Base-by-base conservation (phyloP, 2,329 filamentous ascomycete species). In the Fusarium tupiense region DNA sequence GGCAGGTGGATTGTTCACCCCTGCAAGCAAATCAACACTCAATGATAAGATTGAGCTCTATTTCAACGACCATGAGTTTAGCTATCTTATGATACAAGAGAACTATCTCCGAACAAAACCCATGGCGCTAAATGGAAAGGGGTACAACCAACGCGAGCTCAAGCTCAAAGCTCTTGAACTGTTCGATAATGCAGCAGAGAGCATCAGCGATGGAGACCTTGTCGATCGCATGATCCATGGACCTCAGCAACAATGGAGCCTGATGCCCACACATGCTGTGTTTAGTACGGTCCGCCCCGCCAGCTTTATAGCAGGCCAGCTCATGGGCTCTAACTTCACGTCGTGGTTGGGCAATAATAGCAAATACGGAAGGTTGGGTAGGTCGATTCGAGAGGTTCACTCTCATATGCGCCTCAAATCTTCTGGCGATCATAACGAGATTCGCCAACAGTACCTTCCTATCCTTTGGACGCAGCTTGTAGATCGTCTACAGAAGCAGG, bases 21-120 rank as follows among this genome's bases (percentile, higher is more conserved):
- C 91, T 9, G 91, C 91, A 57, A 97, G 94, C 83, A 97, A 94
- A 75, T 87, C 94, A 7, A 97, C 94, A 0, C 86, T 99, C 41
- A 98, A 98, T 81, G 96, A 99, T 82, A 99, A 99, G 87, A 96
- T 97, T 72, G 96, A 99, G 83, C 90, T 99, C 4, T 99, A 99
- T 83, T 99, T 99, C 87, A 98, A 99, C 82, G 96, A 99, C 78
- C 96, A 99, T 80, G 96, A 99, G 78, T 97, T 98, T 84, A 98
- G 95, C 79, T 96, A 92, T 80, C 87, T 99, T 61, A 98, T 99
- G 96, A 91, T 99, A 53, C 96, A 99, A 81, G 97, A 99, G 82
- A 99, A 99, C 80, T 99, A 99, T 77, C 88, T 99, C 19, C 92
- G 91, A 72, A 95, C 94, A 5, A 94, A 91, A 69, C 96, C 96